Evolutionary conservation across 768 basidiomycete species (phyloP).

Genomic region (Suillus paluster): DNA sequence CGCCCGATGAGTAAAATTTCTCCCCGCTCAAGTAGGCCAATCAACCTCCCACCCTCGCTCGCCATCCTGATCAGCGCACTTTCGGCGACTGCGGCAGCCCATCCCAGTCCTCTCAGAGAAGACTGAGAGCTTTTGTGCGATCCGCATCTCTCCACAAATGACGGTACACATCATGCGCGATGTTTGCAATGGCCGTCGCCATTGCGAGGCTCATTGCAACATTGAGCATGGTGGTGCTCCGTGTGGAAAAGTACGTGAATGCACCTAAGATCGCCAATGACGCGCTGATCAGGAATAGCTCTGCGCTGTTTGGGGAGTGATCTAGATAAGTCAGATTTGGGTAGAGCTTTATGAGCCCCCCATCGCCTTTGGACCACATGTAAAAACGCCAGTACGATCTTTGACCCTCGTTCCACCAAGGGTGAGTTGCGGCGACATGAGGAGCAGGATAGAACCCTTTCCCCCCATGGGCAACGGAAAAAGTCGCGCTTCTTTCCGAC

Average conservation of each 20-base stretch:
- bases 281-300: constrained; percentile 41
- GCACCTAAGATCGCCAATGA: constrained; percentile 16
- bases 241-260: constrained; percentile 19
- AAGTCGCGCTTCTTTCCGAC: constrained; percentile 49
- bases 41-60: constrained; percentile 52
- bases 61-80: constrained; percentile 55
- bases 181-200: constrained; percentile 43
- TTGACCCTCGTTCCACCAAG: constrained; percentile 57
- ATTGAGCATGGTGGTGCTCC: constrained; percentile 11
- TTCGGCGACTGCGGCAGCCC: constrained; percentile 50
- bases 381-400: constrained; percentile 57
- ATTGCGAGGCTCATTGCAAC: constrained; percentile 28
- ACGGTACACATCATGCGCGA: constrained; percentile 53
- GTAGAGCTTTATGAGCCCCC: constrained; percentile 50
- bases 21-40: constrained; percentile 48
- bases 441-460: constrained; percentile 55
- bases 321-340: constrained; percentile 52
- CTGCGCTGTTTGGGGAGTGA: constrained; percentile 52
- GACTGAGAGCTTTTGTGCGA: constrained; percentile 37
- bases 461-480: constrained; percentile 36
- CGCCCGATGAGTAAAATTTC: constrained; percentile 44
- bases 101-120: constrained; percentile 37
- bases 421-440: constrained; percentile 53
- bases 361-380: constrained; percentile 64
- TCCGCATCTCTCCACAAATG: constrained; percentile 48